These are phyloP conservation scores for Plasmopara muralis DNA, from an alignment of 352 stramenopile species.

Conservation along the genomic window DNA sequence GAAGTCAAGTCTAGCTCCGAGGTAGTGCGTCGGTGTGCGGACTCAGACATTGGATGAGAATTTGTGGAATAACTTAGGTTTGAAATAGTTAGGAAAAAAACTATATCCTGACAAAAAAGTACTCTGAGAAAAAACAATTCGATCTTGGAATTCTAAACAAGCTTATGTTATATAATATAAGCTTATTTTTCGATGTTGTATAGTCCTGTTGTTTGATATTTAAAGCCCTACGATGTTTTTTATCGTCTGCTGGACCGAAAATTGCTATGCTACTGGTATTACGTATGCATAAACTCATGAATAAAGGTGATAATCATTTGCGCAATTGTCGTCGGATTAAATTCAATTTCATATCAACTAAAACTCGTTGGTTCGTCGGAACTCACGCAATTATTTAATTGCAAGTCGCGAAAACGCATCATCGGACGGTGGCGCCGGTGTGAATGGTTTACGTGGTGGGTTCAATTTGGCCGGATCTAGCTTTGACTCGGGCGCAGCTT, in stretches of 20 bases:
- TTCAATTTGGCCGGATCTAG: conserved; percentile 40
- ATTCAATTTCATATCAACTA: background rate
- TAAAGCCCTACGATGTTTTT: too few species aligned
- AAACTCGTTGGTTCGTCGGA: background rate
- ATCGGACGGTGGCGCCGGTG: conserved; percentile 41
- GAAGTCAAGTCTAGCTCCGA: conserved; percentile 52
- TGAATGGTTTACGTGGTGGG: conserved; percentile 51
- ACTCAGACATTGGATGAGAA: conserved; percentile 6
- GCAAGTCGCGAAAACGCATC: conserved; percentile 45
- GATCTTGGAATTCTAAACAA: too few species aligned
- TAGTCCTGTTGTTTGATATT: too few species aligned
- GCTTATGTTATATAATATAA: too few species aligned
- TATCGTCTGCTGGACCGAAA: too few species aligned
- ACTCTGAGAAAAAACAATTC: too few species aligned
- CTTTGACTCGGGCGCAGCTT: conserved; percentile 4
- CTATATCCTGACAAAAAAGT: conserved; percentile 3
- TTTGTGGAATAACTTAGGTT: conserved; percentile 2
- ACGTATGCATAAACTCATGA: background rate
- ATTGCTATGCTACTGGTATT: too few species aligned
- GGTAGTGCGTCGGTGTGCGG: conserved; percentile 28
- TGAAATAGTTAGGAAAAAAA: conserved; percentile 3
- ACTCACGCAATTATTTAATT: too few species aligned
- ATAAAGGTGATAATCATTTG: too few species aligned
- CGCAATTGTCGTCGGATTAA: too few species aligned
- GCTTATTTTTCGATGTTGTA: too few species aligned